Evolutionary conservation across 2,329 filamentous ascomycete genomes (phyloP).

Genomic region (Epichloe baconii): DNA sequence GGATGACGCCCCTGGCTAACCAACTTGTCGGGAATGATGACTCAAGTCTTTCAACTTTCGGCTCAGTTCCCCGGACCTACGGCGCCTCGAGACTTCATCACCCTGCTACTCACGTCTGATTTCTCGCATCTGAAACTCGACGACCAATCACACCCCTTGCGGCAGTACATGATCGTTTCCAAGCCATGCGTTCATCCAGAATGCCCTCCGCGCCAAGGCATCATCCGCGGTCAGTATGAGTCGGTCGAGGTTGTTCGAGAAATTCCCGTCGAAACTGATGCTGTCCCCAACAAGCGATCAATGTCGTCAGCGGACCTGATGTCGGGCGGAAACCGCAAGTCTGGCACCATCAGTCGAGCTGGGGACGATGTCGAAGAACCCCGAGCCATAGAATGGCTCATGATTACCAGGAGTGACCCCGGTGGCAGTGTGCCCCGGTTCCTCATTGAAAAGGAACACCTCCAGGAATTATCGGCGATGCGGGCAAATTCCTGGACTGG

Average conservation of each 20-base stretch:
- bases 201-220: constrained; percentile 55
- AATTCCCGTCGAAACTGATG: constrained; percentile 43
- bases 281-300: constrained; percentile 18
- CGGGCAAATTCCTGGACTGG: constrained; percentile 74
- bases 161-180: constrained; percentile 78
- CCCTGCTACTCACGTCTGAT: constrained; percentile 58
- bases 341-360: constrained; percentile 4
- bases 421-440: constrained; percentile 80
- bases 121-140: constrained; percentile 27
- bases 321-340: constrained; percentile 15
- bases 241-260: constrained; percentile 86
- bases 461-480: constrained; percentile 68
- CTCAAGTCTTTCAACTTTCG: constrained; percentile 65
- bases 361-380: constrained; percentile 21
- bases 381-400: constrained; percentile 65
- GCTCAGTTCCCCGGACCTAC: constrained; percentile 86
- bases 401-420: constrained; percentile 82
- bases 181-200: constrained; percentile 70
- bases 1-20: neutral
- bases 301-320: constrained; percentile 20
- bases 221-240: constrained; percentile 77
- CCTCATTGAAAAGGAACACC: constrained; percentile 85
- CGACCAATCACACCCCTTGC: constrained; percentile 18
- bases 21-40: neutral
- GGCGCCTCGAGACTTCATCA: constrained; percentile 77